Conservation (phyloP, 2,329 filamentous ascomycete species). For the Hymenoscyphus linearis region DNA sequence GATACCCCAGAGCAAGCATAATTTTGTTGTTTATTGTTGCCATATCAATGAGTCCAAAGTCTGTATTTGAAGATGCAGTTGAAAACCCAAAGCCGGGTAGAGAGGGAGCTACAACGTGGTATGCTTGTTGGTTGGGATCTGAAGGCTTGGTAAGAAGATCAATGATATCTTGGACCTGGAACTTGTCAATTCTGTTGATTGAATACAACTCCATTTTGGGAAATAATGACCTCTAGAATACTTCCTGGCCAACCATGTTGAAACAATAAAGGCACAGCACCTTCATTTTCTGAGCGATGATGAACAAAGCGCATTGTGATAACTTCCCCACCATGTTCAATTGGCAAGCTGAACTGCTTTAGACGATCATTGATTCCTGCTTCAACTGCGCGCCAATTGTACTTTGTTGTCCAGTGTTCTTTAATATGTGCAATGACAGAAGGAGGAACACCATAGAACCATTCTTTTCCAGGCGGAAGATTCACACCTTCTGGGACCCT, state of each 20-base stretch:
- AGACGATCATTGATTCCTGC: conserved; percentile 27
- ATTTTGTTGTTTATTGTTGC: conserved; percentile 60
- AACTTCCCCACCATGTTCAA: conserved; percentile 27
- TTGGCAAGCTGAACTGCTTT: conserved; percentile 28
- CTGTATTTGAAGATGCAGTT: conserved; percentile 29
- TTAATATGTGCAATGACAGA: conserved; percentile 13
- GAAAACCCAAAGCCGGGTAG: conserved; percentile 50
- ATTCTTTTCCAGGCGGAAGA: conserved; percentile 15
- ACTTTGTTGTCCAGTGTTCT: conserved; percentile 29
- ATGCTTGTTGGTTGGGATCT: conserved; percentile 32
- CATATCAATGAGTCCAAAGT: conserved; percentile 18
- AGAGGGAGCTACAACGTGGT: conserved; percentile 48
- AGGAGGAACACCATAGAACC: conserved; percentile 20
- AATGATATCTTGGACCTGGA: conserved; percentile 32
- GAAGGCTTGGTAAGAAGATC: conserved; percentile 30
- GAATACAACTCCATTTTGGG: conserved; percentile 9
- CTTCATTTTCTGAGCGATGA: conserved; percentile 44
- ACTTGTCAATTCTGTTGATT: conserved; percentile 32
- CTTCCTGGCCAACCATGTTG: conserved; percentile 56
- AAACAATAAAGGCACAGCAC: conserved; percentile 39
- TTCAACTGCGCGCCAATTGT: conserved; percentile 29
- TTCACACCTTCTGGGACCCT: conserved; percentile 20
- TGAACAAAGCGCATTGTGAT: conserved; percentile 63
- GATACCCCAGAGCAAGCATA: conserved; percentile 63
- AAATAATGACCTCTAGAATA: conserved; percentile 54